Percentiles rank a stretch among this genome's conserved stretches.
Conservation (phyloP, 1,284 basidiomycete species). For the Fomitiporia mediterranea region DNA sequence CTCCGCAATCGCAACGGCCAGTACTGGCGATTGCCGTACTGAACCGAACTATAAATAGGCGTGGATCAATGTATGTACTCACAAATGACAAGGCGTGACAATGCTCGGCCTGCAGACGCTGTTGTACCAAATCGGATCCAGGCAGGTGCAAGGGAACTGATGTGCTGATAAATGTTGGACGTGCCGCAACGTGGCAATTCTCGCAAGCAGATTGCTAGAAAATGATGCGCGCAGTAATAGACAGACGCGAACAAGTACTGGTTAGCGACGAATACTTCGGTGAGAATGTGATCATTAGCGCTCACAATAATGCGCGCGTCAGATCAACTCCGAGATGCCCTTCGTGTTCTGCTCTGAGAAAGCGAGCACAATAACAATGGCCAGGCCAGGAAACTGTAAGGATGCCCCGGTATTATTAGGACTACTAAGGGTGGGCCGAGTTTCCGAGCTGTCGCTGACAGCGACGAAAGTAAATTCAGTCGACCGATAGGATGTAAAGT, state of each 20-base stretch:
- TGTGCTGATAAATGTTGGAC: not conserved
- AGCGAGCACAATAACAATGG: too few species aligned
- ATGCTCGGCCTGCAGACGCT: not conserved
- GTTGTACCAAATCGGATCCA: not conserved
- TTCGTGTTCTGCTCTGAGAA: too few species aligned
- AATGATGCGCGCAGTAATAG: not conserved
- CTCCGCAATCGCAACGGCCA: too few species aligned
- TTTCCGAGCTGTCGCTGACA: too few species aligned
- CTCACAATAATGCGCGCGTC: not conserved
- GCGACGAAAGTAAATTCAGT: too few species aligned
- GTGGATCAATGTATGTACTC: not conserved
- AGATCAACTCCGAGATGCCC: not conserved
- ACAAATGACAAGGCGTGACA: not conserved
- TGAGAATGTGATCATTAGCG: not conserved
- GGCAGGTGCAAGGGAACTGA: not conserved
- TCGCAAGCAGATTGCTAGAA: not conserved
- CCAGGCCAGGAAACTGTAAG: too few species aligned
- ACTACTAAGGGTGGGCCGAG: too few species aligned
- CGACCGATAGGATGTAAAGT: too few species aligned
- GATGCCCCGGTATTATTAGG: too few species aligned
- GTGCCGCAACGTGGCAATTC: not conserved
- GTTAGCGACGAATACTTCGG: slow-evolving; percentile 1
- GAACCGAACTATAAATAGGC: too few species aligned
- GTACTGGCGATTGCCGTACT: too few species aligned
- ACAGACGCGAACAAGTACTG: not conserved